These are phyloP conservation scores for Akanthomyces dipterigenus DNA, from an alignment of 2,329 filamentous ascomycete species.

Conservation along the genomic window DNA sequence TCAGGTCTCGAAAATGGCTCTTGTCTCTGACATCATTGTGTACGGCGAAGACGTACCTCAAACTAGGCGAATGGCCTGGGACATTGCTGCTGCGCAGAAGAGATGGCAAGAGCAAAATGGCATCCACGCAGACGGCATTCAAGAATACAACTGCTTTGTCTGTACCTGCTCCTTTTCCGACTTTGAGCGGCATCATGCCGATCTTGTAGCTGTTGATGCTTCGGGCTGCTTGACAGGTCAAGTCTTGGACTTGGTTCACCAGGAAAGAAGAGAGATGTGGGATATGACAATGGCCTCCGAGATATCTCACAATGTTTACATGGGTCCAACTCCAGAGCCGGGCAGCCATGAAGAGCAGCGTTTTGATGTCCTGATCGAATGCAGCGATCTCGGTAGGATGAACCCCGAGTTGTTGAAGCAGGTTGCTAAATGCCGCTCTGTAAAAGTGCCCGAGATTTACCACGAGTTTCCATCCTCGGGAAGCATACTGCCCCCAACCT, in stretches of 20 bases:
- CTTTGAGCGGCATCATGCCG: slow-evolving; percentile 63
- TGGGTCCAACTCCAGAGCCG: slow-evolving; percentile 78
- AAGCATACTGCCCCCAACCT: slow-evolving; percentile 80
- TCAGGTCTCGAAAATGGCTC: slow-evolving; percentile 79
- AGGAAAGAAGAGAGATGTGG: slow-evolving; percentile 89
- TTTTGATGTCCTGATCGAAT: slow-evolving; percentile 86
- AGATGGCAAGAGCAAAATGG: slow-evolving; percentile 64
- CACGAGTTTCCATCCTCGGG: slow-evolving; percentile 89
- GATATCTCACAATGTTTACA: slow-evolving; percentile 82
- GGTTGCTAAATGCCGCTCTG: slow-evolving; percentile 50
- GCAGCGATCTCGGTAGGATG: slow-evolving; percentile 75
- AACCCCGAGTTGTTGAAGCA: slow-evolving; percentile 60
- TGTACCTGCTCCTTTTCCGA: slow-evolving; percentile 56
- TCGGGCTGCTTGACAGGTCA: slow-evolving; percentile 65
- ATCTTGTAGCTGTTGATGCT: slow-evolving; percentile 70
- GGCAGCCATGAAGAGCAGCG: slow-evolving; percentile 48
- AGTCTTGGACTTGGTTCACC: slow-evolving; percentile 81
- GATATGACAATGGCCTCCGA: slow-evolving; percentile 85
- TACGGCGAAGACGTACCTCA: slow-evolving; percentile 69
- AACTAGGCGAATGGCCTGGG: slow-evolving; percentile 58
- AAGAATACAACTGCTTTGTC: slow-evolving; percentile 81
- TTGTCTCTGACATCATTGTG: slow-evolving; percentile 84
- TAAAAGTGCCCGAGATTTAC: slow-evolving; percentile 27
- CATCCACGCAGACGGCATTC: slow-evolving; percentile 44
- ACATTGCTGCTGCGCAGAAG: slow-evolving; percentile 68